Base-by-base conservation (phyloP, 164 flowering plant genomes). In the Annona squamosa region DNA sequence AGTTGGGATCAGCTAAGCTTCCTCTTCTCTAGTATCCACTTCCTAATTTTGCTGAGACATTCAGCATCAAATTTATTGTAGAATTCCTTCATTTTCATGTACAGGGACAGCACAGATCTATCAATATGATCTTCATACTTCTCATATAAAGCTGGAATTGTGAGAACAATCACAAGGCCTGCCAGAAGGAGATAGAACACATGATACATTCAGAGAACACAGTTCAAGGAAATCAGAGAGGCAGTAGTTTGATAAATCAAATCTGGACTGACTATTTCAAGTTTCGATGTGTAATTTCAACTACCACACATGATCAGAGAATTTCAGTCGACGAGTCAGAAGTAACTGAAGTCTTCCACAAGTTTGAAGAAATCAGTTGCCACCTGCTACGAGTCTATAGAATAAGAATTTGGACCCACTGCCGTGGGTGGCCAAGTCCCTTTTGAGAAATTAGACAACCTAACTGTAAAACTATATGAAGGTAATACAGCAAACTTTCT, bases 121-220 rank as follows among this genome's bases (percentile, higher is more conserved):
- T 92, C 94, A 5, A 90, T 79, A 12, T 71, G 76, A 80, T 87
- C 88, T 80, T 91, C 97, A 71, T 80, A 87, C 74, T 77, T 87
- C 75, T 91, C 97, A 74, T 90, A 95, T 47, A 90, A 72, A 16
- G 86, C 89, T 9, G 99, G 98, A 71, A 91, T 57, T 17, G 91
- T 91, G 46, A 93, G 90, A 73, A 88, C 70, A 57, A 90, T 7
- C 4, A 90, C 71, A 67, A 93, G 84, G 78, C 88, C 99, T 95
- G 92, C 83, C 7, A 73, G 4, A 61, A 46, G 44, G 65, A 37
- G 67, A 69, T 47, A 18, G 42, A 17, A 66, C 5, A 65, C 43
- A 68, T 44, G 18, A 48, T 4, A 16, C 44, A 48, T n/a, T 43
- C 44, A 3, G 7, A 26, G 19, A 2, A 66, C 26, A 57, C 12